Conservation (phyloP, 2,329 filamentous ascomycete genomes). For the Colletotrichum navitas region DNA sequence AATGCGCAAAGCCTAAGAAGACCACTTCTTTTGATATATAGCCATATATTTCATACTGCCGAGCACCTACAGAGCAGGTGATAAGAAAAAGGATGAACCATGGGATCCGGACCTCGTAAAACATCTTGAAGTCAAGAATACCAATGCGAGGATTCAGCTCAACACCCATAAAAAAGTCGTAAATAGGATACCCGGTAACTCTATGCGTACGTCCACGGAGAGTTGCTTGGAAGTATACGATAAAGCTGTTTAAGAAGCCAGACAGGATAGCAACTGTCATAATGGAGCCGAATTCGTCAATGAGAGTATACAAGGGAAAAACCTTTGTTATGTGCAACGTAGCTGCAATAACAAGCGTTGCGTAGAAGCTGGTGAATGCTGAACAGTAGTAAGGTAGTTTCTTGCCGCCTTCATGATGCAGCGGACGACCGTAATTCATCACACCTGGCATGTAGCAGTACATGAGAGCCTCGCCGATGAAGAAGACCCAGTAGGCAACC, state of each 20-base stretch:
- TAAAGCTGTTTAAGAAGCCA: constrained; percentile 78
- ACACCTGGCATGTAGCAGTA: constrained; percentile 85
- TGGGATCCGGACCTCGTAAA: constrained; percentile 87
- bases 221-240: constrained; percentile 82
- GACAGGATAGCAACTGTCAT: constrained; percentile 87
- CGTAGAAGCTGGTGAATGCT: constrained; percentile 81
- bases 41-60: constrained; percentile 82
- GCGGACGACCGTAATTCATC: constrained; percentile 81
- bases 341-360: constrained; percentile 74
- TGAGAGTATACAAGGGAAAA: constrained; percentile 85
- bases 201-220: constrained; percentile 63
- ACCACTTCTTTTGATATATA: constrained; percentile 75
- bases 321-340: constrained; percentile 78
- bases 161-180: constrained; percentile 93
- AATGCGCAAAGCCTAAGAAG: constrained; percentile 85
- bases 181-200: constrained; percentile 72
- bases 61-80: constrained; percentile 75
- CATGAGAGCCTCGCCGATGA: constrained; percentile 78
- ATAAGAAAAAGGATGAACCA: constrained; percentile 86
- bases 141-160: constrained; percentile 88
- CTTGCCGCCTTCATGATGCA: constrained; percentile 79
- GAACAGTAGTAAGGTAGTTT: constrained; percentile 89
- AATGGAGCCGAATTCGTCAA: constrained; percentile 87
- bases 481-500: constrained; percentile 87
- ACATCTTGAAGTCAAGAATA: constrained; percentile 92